Conservation (phyloP, 169 alveolate genomes). For the Neospora caninum region DNA sequence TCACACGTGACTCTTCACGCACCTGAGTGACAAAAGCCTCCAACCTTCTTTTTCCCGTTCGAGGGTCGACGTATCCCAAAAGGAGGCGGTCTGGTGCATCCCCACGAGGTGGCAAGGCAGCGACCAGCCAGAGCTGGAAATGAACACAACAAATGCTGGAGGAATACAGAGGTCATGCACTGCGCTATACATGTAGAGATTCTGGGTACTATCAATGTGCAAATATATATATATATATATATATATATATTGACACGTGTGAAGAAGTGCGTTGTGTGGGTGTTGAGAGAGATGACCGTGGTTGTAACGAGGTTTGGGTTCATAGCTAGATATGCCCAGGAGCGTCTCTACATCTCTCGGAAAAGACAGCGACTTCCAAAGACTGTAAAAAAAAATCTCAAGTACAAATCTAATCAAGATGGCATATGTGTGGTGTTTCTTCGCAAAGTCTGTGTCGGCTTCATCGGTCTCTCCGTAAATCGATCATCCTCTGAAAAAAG, state of each 20-base stretch:
- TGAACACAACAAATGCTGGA: neutral
- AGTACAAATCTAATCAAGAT: too few species aligned
- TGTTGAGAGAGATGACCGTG: too few species aligned
- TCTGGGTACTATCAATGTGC: neutral
- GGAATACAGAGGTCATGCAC: neutral
- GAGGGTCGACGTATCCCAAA: neutral
- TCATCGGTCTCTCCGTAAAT: too few species aligned
- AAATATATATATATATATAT: neutral
- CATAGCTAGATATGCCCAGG: too few species aligned
- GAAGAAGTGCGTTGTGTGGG: too few species aligned
- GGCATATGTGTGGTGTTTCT: too few species aligned
- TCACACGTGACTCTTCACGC: neutral
- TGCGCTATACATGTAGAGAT: neutral
- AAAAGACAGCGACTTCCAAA: too few species aligned
- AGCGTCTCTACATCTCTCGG: too few species aligned
- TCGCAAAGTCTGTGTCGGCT: too few species aligned
- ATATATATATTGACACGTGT: neutral
- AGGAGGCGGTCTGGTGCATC: neutral
- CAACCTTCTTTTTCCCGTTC: neutral
- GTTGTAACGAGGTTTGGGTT: too few species aligned
- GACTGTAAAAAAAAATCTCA: too few species aligned
- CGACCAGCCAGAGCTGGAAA: constrained; percentile 10
- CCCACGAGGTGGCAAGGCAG: neutral
- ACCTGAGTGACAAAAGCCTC: neutral
- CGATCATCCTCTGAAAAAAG: too few species aligned